Base-by-base conservation (phyloP, 2,329 filamentous ascomycete genomes). In the Triangularia verruculosa region DNA sequence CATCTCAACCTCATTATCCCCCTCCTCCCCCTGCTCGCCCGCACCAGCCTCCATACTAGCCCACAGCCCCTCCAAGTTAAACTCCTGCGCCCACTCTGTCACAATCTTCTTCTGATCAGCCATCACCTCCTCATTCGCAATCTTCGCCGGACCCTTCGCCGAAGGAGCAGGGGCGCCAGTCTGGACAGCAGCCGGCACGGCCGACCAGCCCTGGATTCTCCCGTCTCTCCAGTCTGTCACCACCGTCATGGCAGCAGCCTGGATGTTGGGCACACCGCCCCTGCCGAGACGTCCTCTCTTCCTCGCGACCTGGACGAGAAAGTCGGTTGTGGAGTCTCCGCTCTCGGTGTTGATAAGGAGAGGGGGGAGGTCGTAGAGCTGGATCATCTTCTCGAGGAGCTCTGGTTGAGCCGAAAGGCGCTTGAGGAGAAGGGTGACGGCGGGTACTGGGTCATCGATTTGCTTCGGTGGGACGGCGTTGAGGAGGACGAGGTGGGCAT, bases 191-290 rank as follows among this genome's bases (percentile, higher is more conserved):
- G 84, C 82, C 7, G 93, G 93, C 2, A 92, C 85, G 70, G 93
- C 90, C 56, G 89, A 86, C 93, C 93, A 97, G 63, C 93, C 93
- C 78, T 96, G 92, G 71, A 99, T 96, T 59, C 95, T 87, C 25
- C 93, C 94, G 75, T 98, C 94, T 70, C 95, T 86, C 92, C 95
- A 96, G 80, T 99, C 95, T n/a, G 88, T 95, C 63, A 99, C 87
- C 62, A 99, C 93, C 0, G 92, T 90, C 84, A 95, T 94, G 67
- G 94, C 95, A 7, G 95, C 94, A 61, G 90, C 88, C 69, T 87
- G 83, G 64, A 98, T 77, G 77, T 98, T 99, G 52, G 95, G 95
- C 15, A 98, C 84, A 66, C 95, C 95, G 20, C 94, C 93, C 70
- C 90, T 89, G 58, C 94, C 92, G 15, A 99, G 82, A 63, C 95